Base-by-base conservation (phyloP, 1,284 basidiomycete species). In the Porodaedalea pini region DNA sequence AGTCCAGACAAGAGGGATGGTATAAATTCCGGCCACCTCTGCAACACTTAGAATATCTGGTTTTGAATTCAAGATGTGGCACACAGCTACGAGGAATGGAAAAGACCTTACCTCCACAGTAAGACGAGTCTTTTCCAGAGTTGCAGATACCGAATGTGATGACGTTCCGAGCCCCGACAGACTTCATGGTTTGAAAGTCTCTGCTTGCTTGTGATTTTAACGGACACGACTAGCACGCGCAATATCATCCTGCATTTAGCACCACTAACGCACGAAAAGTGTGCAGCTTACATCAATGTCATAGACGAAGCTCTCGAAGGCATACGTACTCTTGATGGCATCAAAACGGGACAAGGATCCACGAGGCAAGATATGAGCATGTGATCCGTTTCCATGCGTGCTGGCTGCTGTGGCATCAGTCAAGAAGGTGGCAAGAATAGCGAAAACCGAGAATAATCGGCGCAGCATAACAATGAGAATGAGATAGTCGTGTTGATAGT, bases 111-210 rank as follows among this genome's bases (percentile, higher is more conserved):
- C 58, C 32, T 10, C 45, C 58, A 32, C 51, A 55, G 25, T 51
- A 60, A 3, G 48, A 45, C 2, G 52, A 36, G 36, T 56, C 50
- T 15, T 56, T 49, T 25, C 58, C 58, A 31, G 49, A 41, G 15
- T 54, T 48, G 31, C 54, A 56, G 17, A 51, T 36, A 36, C 56
- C 58, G 48, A 60, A 60, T 8, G 58, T 60, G 41, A 56, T 59
- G 11, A 56, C 58, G 31, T 32, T 59, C 21, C 58, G 58, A 34
- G 58, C 58, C 6, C 57, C 58, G 13, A 49, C 43, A 17, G 58
- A 29, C 19, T 44, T 21, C 58, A 59, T 59, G 23, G 39, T n/a
- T 15, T 50, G 31, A 37, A 59, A 59, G 37, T 59, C 58, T n/a
- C 11, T 19, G 10, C 44, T 31, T 34, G 55, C n/a, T 15, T 56